A percentile compares a stretch with the other conserved stretches of the same genome.
These are phyloP conservation scores for Leccinellum rugosiceps DNA, from an alignment of 768 basidiomycete genomes.

Conservation along the genomic window DNA sequence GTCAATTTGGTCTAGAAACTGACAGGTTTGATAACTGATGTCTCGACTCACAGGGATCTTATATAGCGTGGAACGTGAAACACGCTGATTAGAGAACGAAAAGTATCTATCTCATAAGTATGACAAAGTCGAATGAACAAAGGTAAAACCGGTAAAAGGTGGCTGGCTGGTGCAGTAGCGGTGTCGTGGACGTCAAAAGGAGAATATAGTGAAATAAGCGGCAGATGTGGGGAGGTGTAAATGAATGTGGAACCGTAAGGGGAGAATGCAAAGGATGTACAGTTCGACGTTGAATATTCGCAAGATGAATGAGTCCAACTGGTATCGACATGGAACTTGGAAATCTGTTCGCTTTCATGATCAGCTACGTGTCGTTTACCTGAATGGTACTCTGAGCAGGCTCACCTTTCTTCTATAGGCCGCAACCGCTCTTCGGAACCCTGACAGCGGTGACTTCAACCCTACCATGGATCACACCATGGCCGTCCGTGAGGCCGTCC, in stretches of 20 bases:
- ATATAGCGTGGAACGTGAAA: background rate
- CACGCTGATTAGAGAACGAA: background rate
- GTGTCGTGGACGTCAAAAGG: background rate
- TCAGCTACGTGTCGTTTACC: background rate
- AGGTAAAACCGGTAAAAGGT: background rate
- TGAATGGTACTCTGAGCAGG: too few species aligned
- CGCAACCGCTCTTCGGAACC: slow-evolving; percentile 12
- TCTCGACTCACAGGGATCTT: background rate
- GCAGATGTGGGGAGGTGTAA: background rate
- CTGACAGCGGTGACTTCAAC: slow-evolving; percentile 21
- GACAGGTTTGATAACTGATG: background rate
- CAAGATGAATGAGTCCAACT: too few species aligned
- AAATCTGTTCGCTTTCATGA: background rate
- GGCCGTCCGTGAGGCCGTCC: slow-evolving; percentile 32
- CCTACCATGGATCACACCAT: slow-evolving; percentile 26
- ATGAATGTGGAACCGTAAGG: background rate
- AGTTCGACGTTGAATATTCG: background rate
- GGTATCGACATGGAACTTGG: background rate
- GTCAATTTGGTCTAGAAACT: background rate
- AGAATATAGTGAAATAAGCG: background rate
- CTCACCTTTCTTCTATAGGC: slow-evolving; percentile 6
- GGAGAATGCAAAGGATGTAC: background rate
- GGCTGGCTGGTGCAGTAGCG: background rate
- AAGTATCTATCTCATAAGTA: background rate
- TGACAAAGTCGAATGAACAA: background rate